A percentile compares a stretch with the other conserved stretches of the same genome.
Conservation (phyloP, 768 basidiomycete species). For the Lanmaoa rubissima region DNA sequence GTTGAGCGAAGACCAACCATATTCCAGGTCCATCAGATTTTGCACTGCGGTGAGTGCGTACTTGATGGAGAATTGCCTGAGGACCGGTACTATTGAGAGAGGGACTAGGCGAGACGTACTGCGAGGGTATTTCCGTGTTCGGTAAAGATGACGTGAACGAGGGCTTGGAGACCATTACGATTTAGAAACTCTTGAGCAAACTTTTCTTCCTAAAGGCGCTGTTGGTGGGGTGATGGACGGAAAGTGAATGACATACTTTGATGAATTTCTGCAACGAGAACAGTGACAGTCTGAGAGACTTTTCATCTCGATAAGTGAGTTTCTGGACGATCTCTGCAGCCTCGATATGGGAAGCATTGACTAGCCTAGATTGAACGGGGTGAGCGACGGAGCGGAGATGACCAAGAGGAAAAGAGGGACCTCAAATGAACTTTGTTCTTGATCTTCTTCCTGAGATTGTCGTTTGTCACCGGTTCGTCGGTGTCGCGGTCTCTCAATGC, state of each 20-base stretch:
- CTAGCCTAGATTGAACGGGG: slow-evolving; percentile 50
- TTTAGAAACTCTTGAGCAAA: slow-evolving; percentile 79
- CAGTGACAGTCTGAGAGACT: slow-evolving; percentile 61
- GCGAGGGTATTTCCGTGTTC: slow-evolving; percentile 84
- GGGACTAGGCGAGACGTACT: slow-evolving; percentile 39
- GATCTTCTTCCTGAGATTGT: slow-evolving; percentile 82
- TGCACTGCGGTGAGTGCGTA: slow-evolving; percentile 86
- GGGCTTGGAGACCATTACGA: slow-evolving; percentile 65
- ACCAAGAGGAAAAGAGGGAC: slow-evolving; percentile 40
- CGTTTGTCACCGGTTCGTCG: slow-evolving; percentile 82
- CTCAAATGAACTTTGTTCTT: slow-evolving; percentile 74
- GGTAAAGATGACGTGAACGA: slow-evolving; percentile 65
- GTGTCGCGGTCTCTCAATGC: slow-evolving; percentile 75
- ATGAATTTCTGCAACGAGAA: slow-evolving; percentile 82
- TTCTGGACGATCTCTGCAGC: slow-evolving; percentile 75
- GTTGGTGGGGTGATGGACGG: not conserved
- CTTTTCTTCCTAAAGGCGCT: slow-evolving; percentile 65
- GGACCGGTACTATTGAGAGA: not conserved
- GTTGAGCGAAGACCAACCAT: slow-evolving; percentile 77
- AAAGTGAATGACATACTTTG: slow-evolving; percentile 44
- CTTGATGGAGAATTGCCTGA: slow-evolving; percentile 37
- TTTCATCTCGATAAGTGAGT: slow-evolving; percentile 57
- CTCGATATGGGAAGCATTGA: slow-evolving; percentile 77
- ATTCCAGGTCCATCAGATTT: slow-evolving; percentile 82
- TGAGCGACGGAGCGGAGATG: not conserved